Percentiles rank a stretch among this genome's conserved stretches.
Conservation (phyloP, 2,329 filamentous ascomycete genomes). For the Chaetomiaceae sp. region DNA sequence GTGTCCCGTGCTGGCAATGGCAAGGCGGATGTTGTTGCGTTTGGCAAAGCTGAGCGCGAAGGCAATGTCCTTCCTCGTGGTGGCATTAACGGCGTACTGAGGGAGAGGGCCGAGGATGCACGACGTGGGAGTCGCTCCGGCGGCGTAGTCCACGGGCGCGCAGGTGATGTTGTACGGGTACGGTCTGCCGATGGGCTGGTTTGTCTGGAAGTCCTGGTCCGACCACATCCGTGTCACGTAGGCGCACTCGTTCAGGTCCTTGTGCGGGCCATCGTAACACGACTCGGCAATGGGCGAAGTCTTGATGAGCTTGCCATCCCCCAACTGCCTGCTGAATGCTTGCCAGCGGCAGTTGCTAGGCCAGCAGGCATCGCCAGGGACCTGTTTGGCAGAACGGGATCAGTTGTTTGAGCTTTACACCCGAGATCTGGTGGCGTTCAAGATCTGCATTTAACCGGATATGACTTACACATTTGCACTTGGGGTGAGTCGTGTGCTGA, state of each 20-base stretch:
- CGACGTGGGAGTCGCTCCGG: slow-evolving; percentile 3
- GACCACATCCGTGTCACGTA: slow-evolving; percentile 13
- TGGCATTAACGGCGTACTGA: slow-evolving; percentile 32
- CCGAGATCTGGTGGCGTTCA: too few relatives aligned
- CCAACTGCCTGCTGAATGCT: slow-evolving; percentile 46
- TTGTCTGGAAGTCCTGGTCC: slow-evolving; percentile 14
- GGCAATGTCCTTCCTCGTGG: slow-evolving; percentile 24
- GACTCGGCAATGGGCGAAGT: slow-evolving; percentile 47
- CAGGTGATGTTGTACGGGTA: slow-evolving; percentile 22
- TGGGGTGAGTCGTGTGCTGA: background rate
- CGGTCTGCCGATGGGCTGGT: slow-evolving; percentile 5
- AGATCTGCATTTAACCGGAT: background rate
- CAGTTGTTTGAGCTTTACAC: background rate
- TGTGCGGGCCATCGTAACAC: slow-evolving; percentile 39
- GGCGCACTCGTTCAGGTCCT: slow-evolving; percentile 11
- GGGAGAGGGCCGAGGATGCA: slow-evolving; percentile 39
- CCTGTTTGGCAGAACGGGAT: background rate
- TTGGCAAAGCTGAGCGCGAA: slow-evolving; percentile 33
- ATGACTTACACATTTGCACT: slow-evolving; percentile 13
- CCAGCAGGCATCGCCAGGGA: slow-evolving; percentile 51
- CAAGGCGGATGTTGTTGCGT: slow-evolving; percentile 40
- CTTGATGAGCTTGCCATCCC: slow-evolving; percentile 46
- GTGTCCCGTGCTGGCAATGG: slow-evolving; percentile 44
- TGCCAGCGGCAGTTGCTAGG: slow-evolving; percentile 44
- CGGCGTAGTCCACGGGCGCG: slow-evolving; percentile 13